Evolutionary conservation across 1,139 yeast species (phyloP), one percentile per base, ranked within the genome.

Genomic region (Martiniozyma asiatica): DNA sequence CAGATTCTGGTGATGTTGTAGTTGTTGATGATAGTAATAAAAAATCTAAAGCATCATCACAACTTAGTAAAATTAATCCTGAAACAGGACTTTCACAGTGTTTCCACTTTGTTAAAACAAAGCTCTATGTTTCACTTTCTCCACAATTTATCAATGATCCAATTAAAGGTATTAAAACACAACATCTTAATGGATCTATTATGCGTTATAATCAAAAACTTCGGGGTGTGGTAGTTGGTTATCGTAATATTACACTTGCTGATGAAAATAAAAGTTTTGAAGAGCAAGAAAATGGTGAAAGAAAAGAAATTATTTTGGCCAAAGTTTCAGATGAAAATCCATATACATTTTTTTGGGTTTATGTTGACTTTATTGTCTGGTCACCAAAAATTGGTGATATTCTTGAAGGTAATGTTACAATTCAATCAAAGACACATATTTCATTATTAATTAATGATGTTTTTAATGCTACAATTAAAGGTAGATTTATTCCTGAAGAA

Each of bases 401-500:
- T 2, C 56, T 87, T 20, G 94, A 87, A 51, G 98, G 98, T 6
- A 68, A 73, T 59, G 68, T 81, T 35, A 84, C 84, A 58, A 73
- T 89, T 69, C 96, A 87, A 59, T 78, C 96, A 2, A 95, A 94
- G 11, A 79, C 94, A 7, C 98, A 89, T 51, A 77, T 92, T 47
- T 97, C 97, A 38, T 63, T 89, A 40, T 66, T 89, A 43, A 66
- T 89, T 32, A 89, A 82, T 52, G 97, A 89, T 55, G 82, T 94
- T 1, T 89, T 89, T 61, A 92, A 89, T 57, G 97, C 96, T 20
- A 75, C 92, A 32, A 84, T 89, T 41, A 82, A 81, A 54, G 75
- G 81, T 53, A 77, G 68, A 50, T 73, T 73, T 44, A 84, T 89
- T 39, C 98, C 98, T 12, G 58, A 60, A 24, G 69, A 63, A 31